Evolutionary conservation across 768 basidiomycete genomes (phyloP).

Genomic region (Boletus reticulatus): DNA sequence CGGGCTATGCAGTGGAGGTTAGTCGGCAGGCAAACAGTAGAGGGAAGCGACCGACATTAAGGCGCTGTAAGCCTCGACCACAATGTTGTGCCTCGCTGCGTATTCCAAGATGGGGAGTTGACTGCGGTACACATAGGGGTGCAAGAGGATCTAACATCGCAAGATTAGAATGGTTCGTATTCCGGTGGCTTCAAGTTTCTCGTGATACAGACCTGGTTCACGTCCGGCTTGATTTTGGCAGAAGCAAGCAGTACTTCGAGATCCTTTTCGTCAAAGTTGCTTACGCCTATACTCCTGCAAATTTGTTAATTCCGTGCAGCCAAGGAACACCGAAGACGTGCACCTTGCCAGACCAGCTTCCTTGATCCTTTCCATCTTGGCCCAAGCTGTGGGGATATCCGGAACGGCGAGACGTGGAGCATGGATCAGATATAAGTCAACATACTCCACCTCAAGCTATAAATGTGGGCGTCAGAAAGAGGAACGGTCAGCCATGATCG

Average conservation of each 20-base stretch:
- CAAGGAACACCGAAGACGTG: constrained; percentile 10
- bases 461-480: neutral
- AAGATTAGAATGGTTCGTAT: neutral
- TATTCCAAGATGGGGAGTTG: constrained; percentile 58
- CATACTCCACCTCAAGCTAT: constrained; percentile 60
- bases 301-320: neutral
- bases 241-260: constrained; percentile 53
- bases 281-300: constrained; percentile 66
- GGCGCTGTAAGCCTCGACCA: constrained; percentile 70
- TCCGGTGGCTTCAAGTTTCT: neutral
- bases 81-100: constrained; percentile 54
- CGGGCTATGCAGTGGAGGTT: constrained; percentile 40
- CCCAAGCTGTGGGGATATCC: constrained; percentile 63
- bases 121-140: constrained; percentile 64
- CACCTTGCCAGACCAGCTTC: constrained; percentile 57
- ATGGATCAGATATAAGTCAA: constrained; percentile 75
- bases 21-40: neutral
- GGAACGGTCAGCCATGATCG: neutral
- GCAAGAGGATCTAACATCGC: constrained; percentile 53
- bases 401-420: constrained; percentile 51
- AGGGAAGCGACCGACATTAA: constrained; percentile 45
- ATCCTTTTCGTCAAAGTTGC: constrained; percentile 60
- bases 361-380: constrained; percentile 57
- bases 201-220: constrained; percentile 54
- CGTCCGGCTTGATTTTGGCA: constrained; percentile 61